Base-by-base conservation (phyloP, 306 rosid genomes). In the Cajanus cajan region DNA sequence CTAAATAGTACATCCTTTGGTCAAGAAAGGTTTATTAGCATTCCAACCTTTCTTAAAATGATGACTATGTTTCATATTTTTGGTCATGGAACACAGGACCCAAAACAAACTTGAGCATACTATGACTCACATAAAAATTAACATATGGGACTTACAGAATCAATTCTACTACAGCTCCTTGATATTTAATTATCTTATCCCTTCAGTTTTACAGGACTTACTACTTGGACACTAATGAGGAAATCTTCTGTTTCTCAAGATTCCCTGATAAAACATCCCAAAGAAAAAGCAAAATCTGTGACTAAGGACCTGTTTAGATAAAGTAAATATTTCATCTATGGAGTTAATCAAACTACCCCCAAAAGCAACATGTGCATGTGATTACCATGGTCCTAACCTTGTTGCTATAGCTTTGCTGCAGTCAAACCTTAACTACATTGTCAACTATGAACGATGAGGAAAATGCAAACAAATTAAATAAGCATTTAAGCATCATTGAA, bases 381-480 rank as follows among this genome's bases (percentile, higher is more conserved):
- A 44, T 25, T 11, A 25, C 61, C 48, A 64, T 63, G 50, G 51
- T 47, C 15, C 59, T 61, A 75, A 75, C 62, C 80, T 62, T 75
- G 48, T 76, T 39, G 41, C 54, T 66, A 33, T 28, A 65, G 43
- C 14, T 62, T 1, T 5, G 63, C 57, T 50, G 74, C 79, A 72
- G 13, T 64, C 68, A 72, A 51, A 80, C 63, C 43, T 33, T 18
- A 66, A 72, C 34, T 39, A 61, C 68, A 39, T 80, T 40, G 37
- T 59, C 13, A 19, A 36, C 28, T 4, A 39, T 34, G 41, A 37
- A 16, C 21, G 15, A 22, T 51, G 33, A 67, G 57, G 31, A 52
- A 66, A 68, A 19, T 39, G 16, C 9, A 41, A 13, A 69, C 39
- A 69, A 69, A 14, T 22, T 19, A 22, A 25, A 21, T n/a, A n/a